Conservation (phyloP, 371 early-diverging fungal species). For the Choanephora cucurbitarum region DNA sequence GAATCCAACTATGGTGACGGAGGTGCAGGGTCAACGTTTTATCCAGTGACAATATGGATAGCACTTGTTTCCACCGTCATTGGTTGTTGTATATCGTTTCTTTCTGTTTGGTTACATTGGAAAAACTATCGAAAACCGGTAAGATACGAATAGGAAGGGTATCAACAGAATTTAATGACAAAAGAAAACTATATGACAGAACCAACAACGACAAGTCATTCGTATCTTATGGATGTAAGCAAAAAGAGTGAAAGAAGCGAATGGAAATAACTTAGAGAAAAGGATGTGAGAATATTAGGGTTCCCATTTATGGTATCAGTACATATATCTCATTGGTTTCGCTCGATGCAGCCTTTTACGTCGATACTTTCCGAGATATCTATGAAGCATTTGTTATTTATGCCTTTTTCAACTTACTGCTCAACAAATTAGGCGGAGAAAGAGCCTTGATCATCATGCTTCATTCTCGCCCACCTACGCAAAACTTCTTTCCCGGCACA, state of each 20-base stretch:
- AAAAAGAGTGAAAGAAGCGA: neutral
- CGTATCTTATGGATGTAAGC: constrained; percentile 88
- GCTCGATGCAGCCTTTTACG: constrained; percentile 77
- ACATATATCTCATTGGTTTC: constrained; percentile 81
- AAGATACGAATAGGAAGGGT: too few relatives aligned
- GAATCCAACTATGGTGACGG: constrained; percentile 37
- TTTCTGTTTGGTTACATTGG: constrained; percentile 82
- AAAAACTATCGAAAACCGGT: constrained; percentile 92
- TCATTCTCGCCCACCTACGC: constrained; percentile 73
- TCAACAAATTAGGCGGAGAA: constrained; percentile 94
- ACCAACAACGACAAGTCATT: constrained; percentile 84
- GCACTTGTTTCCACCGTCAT: constrained; percentile 61
- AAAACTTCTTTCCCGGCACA: constrained; percentile 86
- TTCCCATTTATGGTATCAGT: constrained; percentile 89
- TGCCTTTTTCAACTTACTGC: constrained; percentile 88
- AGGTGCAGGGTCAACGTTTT: constrained; percentile 64
- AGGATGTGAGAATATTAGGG: constrained; percentile 49
- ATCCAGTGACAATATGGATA: constrained; percentile 50
- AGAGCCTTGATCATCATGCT: constrained; percentile 78
- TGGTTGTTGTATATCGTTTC: constrained; percentile 69
- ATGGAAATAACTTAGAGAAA: neutral
- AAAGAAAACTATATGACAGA: constrained; percentile 35
- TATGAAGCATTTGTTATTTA: constrained; percentile 98
- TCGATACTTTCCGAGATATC: constrained; percentile 91
- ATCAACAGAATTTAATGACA: too few relatives aligned